These are phyloP conservation scores for Trichoderma hamatum DNA, from an alignment of 2,329 filamentous ascomycete genomes.

Conservation along the genomic window DNA sequence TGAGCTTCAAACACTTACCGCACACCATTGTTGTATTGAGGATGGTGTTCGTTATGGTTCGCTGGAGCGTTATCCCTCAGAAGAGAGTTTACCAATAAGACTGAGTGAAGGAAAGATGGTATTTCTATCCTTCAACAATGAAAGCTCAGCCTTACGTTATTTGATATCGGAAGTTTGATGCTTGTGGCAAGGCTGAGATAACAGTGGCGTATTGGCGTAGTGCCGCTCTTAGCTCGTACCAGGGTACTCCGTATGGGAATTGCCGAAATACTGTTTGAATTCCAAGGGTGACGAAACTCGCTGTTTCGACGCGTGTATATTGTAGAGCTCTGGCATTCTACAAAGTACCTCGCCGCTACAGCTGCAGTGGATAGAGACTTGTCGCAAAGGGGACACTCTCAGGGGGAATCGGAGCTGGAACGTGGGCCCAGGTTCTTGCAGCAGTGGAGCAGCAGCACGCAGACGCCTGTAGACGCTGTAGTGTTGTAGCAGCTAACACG, in stretches of 20 bases:
- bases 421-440: constrained; percentile 15
- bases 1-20: constrained; percentile 64
- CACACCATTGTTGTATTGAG: constrained; percentile 57
- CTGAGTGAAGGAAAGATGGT: not conserved
- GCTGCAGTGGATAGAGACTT: constrained; percentile 9
- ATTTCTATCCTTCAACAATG: not conserved
- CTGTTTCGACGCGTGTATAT: not conserved
- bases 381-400: constrained; percentile 10
- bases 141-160: not conserved
- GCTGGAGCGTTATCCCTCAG: not conserved
- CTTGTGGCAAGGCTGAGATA: constrained; percentile 20
- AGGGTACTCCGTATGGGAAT: constrained; percentile 9
- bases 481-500: not conserved
- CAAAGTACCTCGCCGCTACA: constrained; percentile 5
- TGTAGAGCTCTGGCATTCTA: constrained; percentile 3
- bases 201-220: not conserved
- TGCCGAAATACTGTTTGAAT: constrained; percentile 13
- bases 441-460: not conserved
- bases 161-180: not conserved
- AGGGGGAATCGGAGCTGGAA: constrained; percentile 24
- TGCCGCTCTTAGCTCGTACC: not conserved
- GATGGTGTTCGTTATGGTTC: not conserved
- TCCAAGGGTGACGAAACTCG: constrained; percentile 8
- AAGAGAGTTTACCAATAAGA: not conserved
- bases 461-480: not conserved